Base-by-base conservation (phyloP, 768 basidiomycete genomes). In the Trametes cubensis region DNA sequence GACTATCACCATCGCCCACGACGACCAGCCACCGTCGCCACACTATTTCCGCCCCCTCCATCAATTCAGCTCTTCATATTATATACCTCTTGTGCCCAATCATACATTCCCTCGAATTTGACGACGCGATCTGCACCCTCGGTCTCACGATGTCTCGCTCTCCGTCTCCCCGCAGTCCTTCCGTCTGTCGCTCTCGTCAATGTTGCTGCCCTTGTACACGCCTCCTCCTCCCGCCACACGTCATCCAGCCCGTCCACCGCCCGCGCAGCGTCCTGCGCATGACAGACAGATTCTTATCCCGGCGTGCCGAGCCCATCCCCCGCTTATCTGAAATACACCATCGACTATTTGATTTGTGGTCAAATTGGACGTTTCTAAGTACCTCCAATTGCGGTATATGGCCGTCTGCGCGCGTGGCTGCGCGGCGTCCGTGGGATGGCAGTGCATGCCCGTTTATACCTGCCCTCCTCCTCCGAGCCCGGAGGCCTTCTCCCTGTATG, bases 81-180 rank as follows among this genome's bases (percentile, higher is more conserved):
- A 26, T 26, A 49, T 28, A 10, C 6, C 28, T 15, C 10, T 18
- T 23, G 11, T 41, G 58, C 41, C 55, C 55, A 62, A 62, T 62
- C 55, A 57, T 25, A 25, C 55, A 21, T 23, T 11, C 23, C 49
- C 55, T 23, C 30, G 61, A 62, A 62, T 62, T 62, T 62, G 61
- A 62, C 50, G 55, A 52, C 8, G 41, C 61, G 61, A 62, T 62
- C 61, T 51, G 30, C 61, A 52, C 50, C 30, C 42, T 23, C 55
- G 28, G 30, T 62, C 61, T 52, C 61, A 62, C 61, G 61, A 56
- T 30, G 41, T 23, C 55, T 21, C n/a, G 26, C 58, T 18, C 58
- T 28, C 58, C 49, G 28, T 34, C 30, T 11, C 26, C 55, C 50
- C 46, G 53, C 55, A 45, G 61, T 30, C n/a, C 28, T 42, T 10